Conservation (phyloP, 208 protist species). For the Trypanosoma lewisi region DNA sequence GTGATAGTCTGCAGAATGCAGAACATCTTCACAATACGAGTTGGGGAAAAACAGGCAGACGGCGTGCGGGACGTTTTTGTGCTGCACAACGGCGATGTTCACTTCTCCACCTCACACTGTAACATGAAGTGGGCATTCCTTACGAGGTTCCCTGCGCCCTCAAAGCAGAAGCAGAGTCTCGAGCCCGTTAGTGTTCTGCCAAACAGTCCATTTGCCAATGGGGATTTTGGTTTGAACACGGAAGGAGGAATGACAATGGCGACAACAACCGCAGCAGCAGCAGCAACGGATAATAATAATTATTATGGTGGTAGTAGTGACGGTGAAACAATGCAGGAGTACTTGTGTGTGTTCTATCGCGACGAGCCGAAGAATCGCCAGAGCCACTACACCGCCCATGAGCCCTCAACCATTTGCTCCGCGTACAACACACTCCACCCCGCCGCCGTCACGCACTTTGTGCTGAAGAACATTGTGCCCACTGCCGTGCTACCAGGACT, state of each 20-base stretch:
- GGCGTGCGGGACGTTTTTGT: conserved; percentile 63
- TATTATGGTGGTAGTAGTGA: too few species aligned
- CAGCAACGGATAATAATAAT: too few species aligned
- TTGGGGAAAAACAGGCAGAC: conserved; percentile 39
- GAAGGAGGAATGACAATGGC: not conserved
- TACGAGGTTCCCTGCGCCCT: conserved; percentile 37
- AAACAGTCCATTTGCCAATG: conserved; percentile 9
- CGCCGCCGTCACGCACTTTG: conserved; percentile 47
- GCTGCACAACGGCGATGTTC: conserved; percentile 41
- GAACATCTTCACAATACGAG: conserved; percentile 65
- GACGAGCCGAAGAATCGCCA: conserved; percentile 63
- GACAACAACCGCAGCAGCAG: too few species aligned
- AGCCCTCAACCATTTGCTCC: conserved; percentile 57
- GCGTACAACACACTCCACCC: conserved; percentile 49
- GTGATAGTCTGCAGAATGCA: too few species aligned
- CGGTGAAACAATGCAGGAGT: conserved; percentile 34
- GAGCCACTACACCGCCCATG: conserved; percentile 49
- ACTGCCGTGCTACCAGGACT: conserved; percentile 47
- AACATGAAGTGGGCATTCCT: conserved; percentile 67
- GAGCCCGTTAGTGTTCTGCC: not conserved
- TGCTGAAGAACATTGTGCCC: conserved; percentile 50
- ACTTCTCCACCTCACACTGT: conserved; percentile 55
- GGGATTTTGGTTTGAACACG: not conserved
- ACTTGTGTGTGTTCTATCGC: conserved; percentile 76
- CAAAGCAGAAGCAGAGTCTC: not conserved